Conservation (phyloP, 768 basidiomycete genomes). For the Leccinum aurantiacum region DNA sequence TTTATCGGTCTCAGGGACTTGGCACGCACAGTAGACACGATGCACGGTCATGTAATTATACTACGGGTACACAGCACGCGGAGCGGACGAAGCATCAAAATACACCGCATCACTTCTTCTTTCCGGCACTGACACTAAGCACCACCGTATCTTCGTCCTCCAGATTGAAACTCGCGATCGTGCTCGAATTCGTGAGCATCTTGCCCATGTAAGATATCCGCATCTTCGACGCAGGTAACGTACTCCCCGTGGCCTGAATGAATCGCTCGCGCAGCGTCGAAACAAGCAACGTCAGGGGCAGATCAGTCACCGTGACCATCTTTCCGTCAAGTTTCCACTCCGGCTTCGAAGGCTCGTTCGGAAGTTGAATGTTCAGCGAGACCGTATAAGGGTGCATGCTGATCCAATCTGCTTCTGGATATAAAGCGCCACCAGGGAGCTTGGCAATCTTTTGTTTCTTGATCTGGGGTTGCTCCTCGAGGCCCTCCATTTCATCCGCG, state of each 20-base stretch:
- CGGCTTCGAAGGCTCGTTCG: conserved; percentile 76
- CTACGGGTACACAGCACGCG: conserved; percentile 11
- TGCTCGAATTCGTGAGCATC: conserved; percentile 83
- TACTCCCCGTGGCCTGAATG: conserved; percentile 71
- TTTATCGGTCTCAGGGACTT: conserved; percentile 16
- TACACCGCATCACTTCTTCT: conserved; percentile 55
- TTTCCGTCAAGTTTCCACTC: conserved; percentile 93
- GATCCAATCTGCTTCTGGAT: conserved; percentile 90
- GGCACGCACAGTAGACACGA: conserved; percentile 10
- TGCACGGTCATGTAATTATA: conserved; percentile 15
- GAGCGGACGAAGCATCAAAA: conserved; percentile 4
- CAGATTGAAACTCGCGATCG: conserved; percentile 84
- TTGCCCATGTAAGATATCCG: conserved; percentile 77
- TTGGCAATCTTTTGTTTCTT: conserved; percentile 89
- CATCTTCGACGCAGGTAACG: conserved; percentile 78
- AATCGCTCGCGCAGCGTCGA: conserved; percentile 91
- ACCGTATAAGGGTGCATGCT: conserved; percentile 91
- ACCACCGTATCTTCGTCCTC: conserved; percentile 87
- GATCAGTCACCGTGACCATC: conserved; percentile 72
- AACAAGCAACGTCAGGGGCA: conserved; percentile 82
- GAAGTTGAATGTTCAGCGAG: conserved; percentile 80
- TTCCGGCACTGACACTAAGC: conserved; percentile 72
- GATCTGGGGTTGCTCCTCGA: conserved; percentile 71
- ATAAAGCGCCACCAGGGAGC: conserved; percentile 78
- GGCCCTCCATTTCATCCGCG: conserved; percentile 79